Evolutionary conservation across 805 yeast species (phyloP).

Genomic region (Yamadazyma insecticola): DNA sequence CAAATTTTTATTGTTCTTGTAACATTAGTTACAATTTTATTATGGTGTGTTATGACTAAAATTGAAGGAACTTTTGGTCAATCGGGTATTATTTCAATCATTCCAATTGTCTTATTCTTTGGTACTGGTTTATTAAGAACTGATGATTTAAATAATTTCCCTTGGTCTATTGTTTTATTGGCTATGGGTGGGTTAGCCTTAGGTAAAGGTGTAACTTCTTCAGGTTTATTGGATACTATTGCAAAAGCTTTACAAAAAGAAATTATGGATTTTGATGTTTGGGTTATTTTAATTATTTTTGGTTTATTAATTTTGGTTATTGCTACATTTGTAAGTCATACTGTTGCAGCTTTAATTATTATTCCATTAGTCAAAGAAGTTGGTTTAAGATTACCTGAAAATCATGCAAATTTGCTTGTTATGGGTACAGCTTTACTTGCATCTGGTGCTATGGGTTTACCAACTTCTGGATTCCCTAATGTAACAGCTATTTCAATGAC

Average conservation of each 20-base stretch:
- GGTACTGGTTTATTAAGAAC: slow-evolving; percentile 47
- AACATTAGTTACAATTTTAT: slow-evolving; percentile 38
- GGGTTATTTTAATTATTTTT: slow-evolving; percentile 42
- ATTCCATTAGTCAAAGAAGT: slow-evolving; percentile 39
- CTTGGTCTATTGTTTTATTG: slow-evolving; percentile 51
- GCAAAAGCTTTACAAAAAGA: slow-evolving; percentile 41
- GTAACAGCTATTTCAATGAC: slow-evolving; percentile 42
- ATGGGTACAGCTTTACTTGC: slow-evolving; percentile 40
- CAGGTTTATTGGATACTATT: slow-evolving; percentile 44
- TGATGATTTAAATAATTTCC: slow-evolving; percentile 47
- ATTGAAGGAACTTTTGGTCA: slow-evolving; percentile 42
- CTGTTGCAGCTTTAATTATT: slow-evolving; percentile 41
- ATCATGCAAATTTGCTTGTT: slow-evolving; percentile 35
- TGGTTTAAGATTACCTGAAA: slow-evolving; percentile 31
- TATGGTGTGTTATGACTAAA: slow-evolving; percentile 47
- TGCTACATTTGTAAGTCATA: slow-evolving; percentile 42
- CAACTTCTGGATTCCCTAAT: slow-evolving; percentile 42
- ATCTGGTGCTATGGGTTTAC: slow-evolving; percentile 44
- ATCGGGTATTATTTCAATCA: slow-evolving; percentile 43
- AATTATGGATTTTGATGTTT: slow-evolving; percentile 39
- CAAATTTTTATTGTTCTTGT: slow-evolving; percentile 42
- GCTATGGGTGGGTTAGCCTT: slow-evolving; percentile 56
- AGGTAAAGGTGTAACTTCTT: slow-evolving; percentile 47
- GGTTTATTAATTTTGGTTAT: slow-evolving; percentile 36
- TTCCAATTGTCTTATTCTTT: slow-evolving; percentile 45